These are phyloP conservation scores for Dendrostoma leiphaemia DNA, from an alignment of 2,329 filamentous ascomycete species.

Conservation along the genomic window DNA sequence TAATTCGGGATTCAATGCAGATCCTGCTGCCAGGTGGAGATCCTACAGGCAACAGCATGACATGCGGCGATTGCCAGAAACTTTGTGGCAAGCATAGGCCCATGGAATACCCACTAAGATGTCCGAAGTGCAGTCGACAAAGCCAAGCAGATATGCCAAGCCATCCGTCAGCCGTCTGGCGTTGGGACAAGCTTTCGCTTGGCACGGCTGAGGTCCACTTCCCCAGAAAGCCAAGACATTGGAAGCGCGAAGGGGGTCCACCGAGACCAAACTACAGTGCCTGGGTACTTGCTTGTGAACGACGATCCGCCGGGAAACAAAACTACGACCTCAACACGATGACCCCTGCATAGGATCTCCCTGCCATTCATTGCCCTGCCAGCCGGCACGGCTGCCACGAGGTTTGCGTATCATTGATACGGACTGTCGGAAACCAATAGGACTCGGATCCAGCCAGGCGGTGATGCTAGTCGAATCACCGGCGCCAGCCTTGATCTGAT, in stretches of 20 bases:
- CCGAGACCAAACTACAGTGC: not conserved
- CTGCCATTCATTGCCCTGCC: not conserved
- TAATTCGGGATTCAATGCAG: not conserved
- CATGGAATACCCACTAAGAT: not conserved
- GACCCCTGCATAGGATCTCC: no score
- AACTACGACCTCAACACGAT: no score
- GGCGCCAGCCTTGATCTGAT: not conserved
- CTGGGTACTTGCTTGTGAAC: not conserved
- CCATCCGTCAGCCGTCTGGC: not conserved
- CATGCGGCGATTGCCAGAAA: not conserved
- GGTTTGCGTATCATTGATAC: slow-evolving; percentile 6
- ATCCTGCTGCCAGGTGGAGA: no score
- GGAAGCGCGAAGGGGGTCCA: no score
- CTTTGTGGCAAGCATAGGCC: not conserved
- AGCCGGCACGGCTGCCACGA: not conserved
- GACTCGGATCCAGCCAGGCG: not conserved
- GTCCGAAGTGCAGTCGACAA: not conserved
- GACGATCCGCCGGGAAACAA: no score
- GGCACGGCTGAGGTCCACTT: not conserved
- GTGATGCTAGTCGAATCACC: not conserved
- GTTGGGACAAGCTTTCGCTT: not conserved
- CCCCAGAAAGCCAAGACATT: slow-evolving; percentile 9
- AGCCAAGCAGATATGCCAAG: not conserved
- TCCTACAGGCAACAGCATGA: no score
- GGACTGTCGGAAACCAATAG: slow-evolving; percentile 5